Base-by-base conservation (phyloP, 2,329 filamentous ascomycete genomes). In the Chrysoporthe cubensis region DNA sequence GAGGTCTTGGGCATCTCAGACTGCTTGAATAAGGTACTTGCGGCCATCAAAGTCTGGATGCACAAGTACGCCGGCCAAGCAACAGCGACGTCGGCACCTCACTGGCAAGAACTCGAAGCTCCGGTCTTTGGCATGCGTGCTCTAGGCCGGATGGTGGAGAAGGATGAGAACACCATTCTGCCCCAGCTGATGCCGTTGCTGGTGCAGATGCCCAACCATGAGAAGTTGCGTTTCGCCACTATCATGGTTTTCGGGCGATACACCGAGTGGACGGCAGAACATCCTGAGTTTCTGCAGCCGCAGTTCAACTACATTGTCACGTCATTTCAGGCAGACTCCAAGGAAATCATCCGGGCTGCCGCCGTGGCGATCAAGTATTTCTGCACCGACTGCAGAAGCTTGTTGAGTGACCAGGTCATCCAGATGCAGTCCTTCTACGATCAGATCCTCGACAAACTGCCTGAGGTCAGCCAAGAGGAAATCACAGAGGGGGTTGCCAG, bases 211-310 rank as follows among this genome's bases (percentile, higher is more conserved):
- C 96, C 96, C 0, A 90, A 92, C 75, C 96, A 99, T 75, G 93
- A 98, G 80, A 99, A 98, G 82, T 87, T 99, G n/a, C 93, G 94
- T 8, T 99, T 99, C 80, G 95, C 97, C 71, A 95, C 95, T 6
- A 97, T 98, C 75, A 97, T 99, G 94, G 94, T 96, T 3, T 87
- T 99, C 32, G 96, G 94, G 48, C 88, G 96, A 70, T 99, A 99
- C 77, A 99, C 96, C 0, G 95, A 98, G 78, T 99, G 96, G 96
- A 99, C 96, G 0, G 89, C 96, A 5, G 90, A 93, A 60, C 96
- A 99, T 75, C 93, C 95, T 0, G 93, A 97, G 68, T 97, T 95
- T 58, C 84, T 99, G 9, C 92, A 97, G 78, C 87, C 92, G 9
- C 96, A 99, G 79, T 92, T 99, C 76, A 94, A 93, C 75, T 99